Evolutionary conservation across 768 basidiomycete genomes (phyloP).

Genomic region (Mycena leptocephala): DNA sequence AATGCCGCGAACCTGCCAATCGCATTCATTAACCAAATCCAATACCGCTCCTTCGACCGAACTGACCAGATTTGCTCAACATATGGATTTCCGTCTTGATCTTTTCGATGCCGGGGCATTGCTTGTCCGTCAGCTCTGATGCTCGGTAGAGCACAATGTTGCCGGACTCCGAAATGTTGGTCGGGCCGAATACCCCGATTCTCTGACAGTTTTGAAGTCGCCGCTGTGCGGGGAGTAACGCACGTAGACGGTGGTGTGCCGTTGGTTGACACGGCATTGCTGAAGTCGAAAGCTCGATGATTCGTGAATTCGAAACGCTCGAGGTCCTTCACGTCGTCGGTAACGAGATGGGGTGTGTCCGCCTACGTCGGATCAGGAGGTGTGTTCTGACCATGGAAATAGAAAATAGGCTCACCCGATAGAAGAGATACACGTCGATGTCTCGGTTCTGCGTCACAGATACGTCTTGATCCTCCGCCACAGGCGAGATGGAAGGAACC

Average conservation of each 20-base stretch:
- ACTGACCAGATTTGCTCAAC: background rate
- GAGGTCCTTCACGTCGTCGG: background rate
- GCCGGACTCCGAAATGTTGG: background rate
- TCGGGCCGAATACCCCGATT: background rate
- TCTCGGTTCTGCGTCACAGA: background rate
- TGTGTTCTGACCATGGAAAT: too few species aligned
- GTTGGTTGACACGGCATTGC: background rate
- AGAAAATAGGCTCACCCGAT: background rate
- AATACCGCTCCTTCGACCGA: background rate
- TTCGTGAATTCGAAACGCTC: background rate
- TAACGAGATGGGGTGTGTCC: background rate
- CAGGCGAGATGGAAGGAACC: too few species aligned
- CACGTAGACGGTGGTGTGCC: background rate
- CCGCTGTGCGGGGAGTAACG: background rate
- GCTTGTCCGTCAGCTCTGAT: background rate
- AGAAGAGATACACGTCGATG: background rate
- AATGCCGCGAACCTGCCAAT: background rate
- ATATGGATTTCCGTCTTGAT: background rate
- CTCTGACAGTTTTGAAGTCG: background rate
- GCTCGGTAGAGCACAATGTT: background rate
- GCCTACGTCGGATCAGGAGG: background rate
- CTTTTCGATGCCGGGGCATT: background rate
- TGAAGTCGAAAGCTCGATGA: background rate
- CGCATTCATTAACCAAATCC: background rate
- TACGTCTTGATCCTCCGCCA: background rate